Base-by-base conservation (phyloP, 805 yeast genomes). In the Metschnikowia noctiluminum region DNA sequence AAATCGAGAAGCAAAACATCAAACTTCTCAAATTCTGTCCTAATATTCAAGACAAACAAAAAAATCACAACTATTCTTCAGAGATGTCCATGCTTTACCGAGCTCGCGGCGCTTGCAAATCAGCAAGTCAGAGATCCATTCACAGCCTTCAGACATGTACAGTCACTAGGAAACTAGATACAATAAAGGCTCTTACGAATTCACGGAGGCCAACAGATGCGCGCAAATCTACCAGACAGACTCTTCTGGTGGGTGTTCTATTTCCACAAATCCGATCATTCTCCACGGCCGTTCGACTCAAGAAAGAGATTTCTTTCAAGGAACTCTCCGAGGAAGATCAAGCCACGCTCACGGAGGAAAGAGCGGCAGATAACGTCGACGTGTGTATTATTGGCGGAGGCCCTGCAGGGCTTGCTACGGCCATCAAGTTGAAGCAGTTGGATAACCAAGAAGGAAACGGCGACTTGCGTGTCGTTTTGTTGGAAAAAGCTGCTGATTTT, bases 301-400 rank as follows among this genome's bases (percentile, higher is more conserved):
- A 32, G 30, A 38, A 43, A 12, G 56, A 53, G 40, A 36, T 39
- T 8, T 45, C 51, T 3, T 53, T 51, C 43, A 28, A 39, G 8
- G 41, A 49, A 13, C 47, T 66, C 13, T 45, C 62, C 5, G 62
- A 53, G 28, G 87, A 81, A 15, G 72, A 74, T 40, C 70, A 70
- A 54, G 79, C 69, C 34, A 48, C 69, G 4, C 66, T 85, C 13
- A 71, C 71, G 0, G 85, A 81, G 52, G 88, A 84, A 53, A 74
- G 98, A 48, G 96, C 87, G 6, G 79, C 76, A 12, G 99, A 94
- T 62, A 79, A 81, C 31, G 97, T 89, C 28, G 99, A 94, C 65
- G 96, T 94, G 21, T 87, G 96, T 60, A 89, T 94, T 44, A 96
- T 94, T 2, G 99, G 99, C 38, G 98, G 96, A 34, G 99, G 99